These are phyloP conservation scores for Fusarium circinatum DNA, from an alignment of 2,329 filamentous ascomycete genomes.

Conservation along the genomic window DNA sequence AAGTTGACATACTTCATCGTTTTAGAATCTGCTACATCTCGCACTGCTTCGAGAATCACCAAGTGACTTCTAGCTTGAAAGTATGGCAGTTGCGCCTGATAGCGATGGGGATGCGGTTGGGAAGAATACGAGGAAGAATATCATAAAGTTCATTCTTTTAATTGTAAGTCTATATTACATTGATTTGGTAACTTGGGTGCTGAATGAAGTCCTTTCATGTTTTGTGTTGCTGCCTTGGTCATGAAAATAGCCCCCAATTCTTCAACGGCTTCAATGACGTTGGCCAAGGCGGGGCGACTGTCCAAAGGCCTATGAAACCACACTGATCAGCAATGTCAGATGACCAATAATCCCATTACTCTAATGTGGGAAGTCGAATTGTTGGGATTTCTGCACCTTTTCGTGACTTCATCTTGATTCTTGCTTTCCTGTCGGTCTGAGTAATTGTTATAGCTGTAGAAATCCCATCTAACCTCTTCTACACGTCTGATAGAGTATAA, in stretches of 20 bases:
- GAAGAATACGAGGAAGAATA: background rate
- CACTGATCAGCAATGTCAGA: background rate
- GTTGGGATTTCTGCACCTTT: background rate
- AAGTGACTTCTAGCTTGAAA: background rate
- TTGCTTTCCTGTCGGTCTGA: too few species aligned
- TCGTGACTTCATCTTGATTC: too few species aligned
- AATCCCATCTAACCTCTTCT: background rate
- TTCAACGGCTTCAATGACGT: background rate
- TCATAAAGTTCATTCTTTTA: background rate
- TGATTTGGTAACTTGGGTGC: background rate
- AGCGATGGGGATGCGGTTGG: background rate
- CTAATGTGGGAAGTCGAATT: rapidly evolving
- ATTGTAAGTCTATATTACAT: rapidly evolving
- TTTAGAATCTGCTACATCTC: background rate
- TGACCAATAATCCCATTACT: background rate
- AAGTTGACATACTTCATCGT: background rate
- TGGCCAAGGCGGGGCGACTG: background rate
- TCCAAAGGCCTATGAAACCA: background rate
- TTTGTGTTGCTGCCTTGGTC: background rate
- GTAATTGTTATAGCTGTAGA: background rate
- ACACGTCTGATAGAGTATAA: background rate
- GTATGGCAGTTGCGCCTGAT: background rate
- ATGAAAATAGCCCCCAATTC: background rate
- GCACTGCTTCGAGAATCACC: too few species aligned
- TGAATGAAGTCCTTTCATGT: background rate